Percentiles rank a stretch among this genome's conserved stretches.
phyloP scores from a whole-genome alignment of 192 early-diverging fungal species.

The Podila verticillata region DNA sequence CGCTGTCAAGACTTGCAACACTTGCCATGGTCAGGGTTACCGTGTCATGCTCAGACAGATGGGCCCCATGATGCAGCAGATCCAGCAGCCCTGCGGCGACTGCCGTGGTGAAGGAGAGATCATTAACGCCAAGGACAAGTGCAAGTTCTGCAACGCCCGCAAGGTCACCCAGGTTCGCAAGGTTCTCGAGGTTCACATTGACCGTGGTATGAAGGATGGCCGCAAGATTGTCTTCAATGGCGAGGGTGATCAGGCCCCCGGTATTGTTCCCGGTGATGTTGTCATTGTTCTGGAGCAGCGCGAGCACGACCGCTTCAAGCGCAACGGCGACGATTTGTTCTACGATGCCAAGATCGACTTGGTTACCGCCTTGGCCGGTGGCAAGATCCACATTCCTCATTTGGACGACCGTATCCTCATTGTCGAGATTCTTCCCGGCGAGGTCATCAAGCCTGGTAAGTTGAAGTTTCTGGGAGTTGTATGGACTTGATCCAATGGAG shows the following conservation, averaged over 20 bases:
- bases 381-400: slow-evolving; percentile 91
- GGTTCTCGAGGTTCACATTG: slow-evolving; percentile 97
- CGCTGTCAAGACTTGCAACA: slow-evolving; percentile 82
- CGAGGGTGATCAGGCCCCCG: slow-evolving; percentile 97
- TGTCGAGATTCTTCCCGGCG: slow-evolving; percentile 92
- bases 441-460: slow-evolving; percentile 91
- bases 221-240: slow-evolving; percentile 95
- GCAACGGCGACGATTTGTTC: slow-evolving; percentile 92
- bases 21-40: slow-evolving; percentile 92
- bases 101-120: slow-evolving; percentile 94
- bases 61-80: slow-evolving; percentile 99
- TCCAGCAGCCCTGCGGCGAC: slow-evolving; percentile 94
- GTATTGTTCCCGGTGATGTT: slow-evolving; percentile 96
- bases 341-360: slow-evolving; percentile 95
- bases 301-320: slow-evolving; percentile 91
- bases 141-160: slow-evolving; percentile 90
- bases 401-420: slow-evolving; percentile 90
- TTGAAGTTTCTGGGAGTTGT: background rate
- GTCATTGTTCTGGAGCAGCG: slow-evolving; percentile 97
- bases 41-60: slow-evolving; percentile 92
- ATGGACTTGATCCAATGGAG: background rate
- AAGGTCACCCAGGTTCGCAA: slow-evolving; percentile 92
- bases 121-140: slow-evolving; percentile 90
- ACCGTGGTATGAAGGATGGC: slow-evolving; percentile 97
- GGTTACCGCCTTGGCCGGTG: slow-evolving; percentile 94